Evolutionary conservation across 2,329 filamentous ascomycete species (phyloP), one percentile per base, ranked within the genome.

Genomic region (Dichotomopilus funicola): DNA sequence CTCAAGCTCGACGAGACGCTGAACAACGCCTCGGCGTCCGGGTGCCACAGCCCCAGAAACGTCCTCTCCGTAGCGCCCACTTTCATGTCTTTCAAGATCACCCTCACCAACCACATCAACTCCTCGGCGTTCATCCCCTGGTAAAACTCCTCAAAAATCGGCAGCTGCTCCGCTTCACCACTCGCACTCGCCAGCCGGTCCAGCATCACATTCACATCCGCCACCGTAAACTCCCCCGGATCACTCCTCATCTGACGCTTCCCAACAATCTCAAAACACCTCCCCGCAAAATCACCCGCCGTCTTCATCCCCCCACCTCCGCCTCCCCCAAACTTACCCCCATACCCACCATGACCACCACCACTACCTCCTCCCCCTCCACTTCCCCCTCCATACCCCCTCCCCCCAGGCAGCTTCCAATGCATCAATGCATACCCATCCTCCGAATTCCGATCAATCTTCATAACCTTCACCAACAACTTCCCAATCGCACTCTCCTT

Each of bases 401-500:
- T 12, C 3, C 48, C 53, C 3, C 89, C 88, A 0, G 91, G 92
- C 0, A 95, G 74, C 70, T 95, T 97, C 94, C 94, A 99, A 61
- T 96, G 89, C 53, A 95, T 71, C 31, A 99, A 77, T 61, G 82
- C 90, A 66, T 87, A 86, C 0, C 86, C 92, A 73, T 97, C 92
- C 60, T 95, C 89, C 0, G 90, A 95, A 64, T 91, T 86, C 65
- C 87, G 89, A 73, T 91, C 87, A 64, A 99, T 95, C 67, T 91
- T 92, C 77, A 96, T 87, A 41, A 96, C 80, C 67, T 91, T 92
- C 56, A 96, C 88, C n/a, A 97, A 76, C 19, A 97, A 74, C 67
- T 91, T 96, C 8, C 87, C 92, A 57, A 99, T 91, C 5, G 86
- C 82, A 68, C 87, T 91, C 74, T 99, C 94, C 68, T 97, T 97